phyloP scores from a whole-genome alignment of 1,139 yeast species.

The Geotrichum reessii region DNA sequence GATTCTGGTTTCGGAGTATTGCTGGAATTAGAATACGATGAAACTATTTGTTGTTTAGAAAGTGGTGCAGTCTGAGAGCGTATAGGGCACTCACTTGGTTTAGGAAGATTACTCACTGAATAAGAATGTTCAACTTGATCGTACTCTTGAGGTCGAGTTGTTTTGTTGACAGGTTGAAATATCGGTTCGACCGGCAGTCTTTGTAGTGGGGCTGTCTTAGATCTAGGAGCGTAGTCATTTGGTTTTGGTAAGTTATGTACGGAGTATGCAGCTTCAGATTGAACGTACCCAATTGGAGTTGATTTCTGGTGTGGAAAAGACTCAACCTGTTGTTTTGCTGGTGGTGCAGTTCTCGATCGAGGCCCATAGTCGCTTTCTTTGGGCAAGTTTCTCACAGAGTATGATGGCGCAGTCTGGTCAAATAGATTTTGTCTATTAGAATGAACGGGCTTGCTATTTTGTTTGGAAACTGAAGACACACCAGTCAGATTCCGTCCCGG shows the following conservation, averaged over 20 bases:
- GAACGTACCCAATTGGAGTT: background rate
- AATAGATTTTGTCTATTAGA: background rate
- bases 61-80: background rate
- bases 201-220: background rate
- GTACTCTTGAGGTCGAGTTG: background rate
- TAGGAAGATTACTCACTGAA: background rate
- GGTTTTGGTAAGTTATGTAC: background rate
- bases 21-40: background rate
- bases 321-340: background rate
- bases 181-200: background rate
- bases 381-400: slow-evolving; percentile 1
- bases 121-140: background rate
- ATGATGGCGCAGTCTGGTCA: background rate
- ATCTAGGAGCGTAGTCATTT: background rate
- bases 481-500: background rate
- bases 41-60: background rate
- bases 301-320: background rate
- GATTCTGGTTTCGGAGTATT: background rate
- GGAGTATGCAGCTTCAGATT: background rate
- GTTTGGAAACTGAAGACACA: background rate
- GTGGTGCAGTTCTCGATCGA: slow-evolving; percentile 1
- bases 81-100: background rate
- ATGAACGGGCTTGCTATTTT: background rate
- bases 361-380: slow-evolving; percentile 5
- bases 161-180: background rate